Evolutionary conservation across 495 filamentous ascomycete species (phyloP), one percentile per base, ranked within the genome.

Genomic region (Penicillium bovifimosum): DNA sequence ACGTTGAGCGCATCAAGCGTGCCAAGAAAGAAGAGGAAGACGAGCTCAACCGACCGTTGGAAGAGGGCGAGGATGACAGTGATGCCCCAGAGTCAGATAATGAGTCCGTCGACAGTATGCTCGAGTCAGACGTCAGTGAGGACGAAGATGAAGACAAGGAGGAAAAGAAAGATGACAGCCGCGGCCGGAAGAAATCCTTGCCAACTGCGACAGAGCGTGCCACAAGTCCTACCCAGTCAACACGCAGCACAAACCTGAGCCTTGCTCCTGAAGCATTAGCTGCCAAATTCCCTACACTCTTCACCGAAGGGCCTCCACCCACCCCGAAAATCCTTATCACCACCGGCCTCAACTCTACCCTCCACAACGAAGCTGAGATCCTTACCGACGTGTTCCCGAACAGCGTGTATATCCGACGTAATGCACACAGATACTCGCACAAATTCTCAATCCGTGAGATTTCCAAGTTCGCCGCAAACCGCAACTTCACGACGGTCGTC

Each of bases 391-490:
- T 96, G 45, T 91, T 98, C 69, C 92, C 93, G 2, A 90, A 95
- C 71, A 82, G 82, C 57, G 85, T 78, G 39, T 98, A 96, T 70
- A 87, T 97, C 61, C 86, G 80, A 3, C 88, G 93, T 33, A 86
- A 84, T 17, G 81, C 83, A 2, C 90, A 96, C 63, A 81, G 80
- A 38, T 86, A 87, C 65, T 78, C 82, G 6, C 83, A 96, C 71
- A 90, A 91, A 48, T 96, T 91, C 69, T 91, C 86, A 36, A 78
- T 96, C 51, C 80, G 86, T 43, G 93, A 98, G 67, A 97, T 98
- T 50, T 78, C 86, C 59, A 80, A 83, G 57, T 96, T 95, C 65
- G 93, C 93, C 24, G 63, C 83, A 5, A 86, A 87, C 55, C 82
- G 89, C 14, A 79, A 82, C 40, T 97, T 86, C 69, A 95, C 89